phyloP scores from a whole-genome alignment of 106 monocot genomes.

The Allium sativum region DNA sequence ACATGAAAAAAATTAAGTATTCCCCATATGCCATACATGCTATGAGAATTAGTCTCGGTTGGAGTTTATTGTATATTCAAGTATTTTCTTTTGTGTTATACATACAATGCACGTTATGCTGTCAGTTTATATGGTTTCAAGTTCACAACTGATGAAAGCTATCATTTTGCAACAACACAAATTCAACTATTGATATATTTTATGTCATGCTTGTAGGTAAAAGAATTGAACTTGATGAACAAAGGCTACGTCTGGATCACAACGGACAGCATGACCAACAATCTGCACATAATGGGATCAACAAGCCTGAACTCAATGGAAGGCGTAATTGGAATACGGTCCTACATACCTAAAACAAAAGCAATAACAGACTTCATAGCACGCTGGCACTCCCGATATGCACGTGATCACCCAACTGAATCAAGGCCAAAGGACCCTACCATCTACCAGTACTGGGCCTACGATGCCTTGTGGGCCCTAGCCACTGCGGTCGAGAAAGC shows the following conservation, averaged over 20 bases:
- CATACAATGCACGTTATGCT: too few species aligned
- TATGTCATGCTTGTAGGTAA: slow-evolving; percentile 1
- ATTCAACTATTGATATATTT: neutral
- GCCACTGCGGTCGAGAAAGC: slow-evolving; percentile 43
- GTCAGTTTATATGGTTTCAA: too few species aligned
- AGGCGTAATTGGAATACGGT: slow-evolving; percentile 48
- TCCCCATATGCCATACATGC: too few species aligned
- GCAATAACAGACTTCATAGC: slow-evolving; percentile 16
- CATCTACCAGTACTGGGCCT: slow-evolving; percentile 36
- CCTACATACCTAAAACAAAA: slow-evolving; percentile 19
- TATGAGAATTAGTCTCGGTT: too few species aligned
- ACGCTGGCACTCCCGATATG: slow-evolving; percentile 28
- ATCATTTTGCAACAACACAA: too few species aligned
- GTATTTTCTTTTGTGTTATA: too few species aligned
- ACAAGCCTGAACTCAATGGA: slow-evolving; percentile 21
- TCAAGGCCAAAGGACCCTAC: neutral
- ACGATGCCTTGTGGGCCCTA: slow-evolving; percentile 51
- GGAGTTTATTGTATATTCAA: too few species aligned
- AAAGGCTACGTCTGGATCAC: slow-evolving; percentile 45
- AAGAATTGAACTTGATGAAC: slow-evolving; percentile 27
- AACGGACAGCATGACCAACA: slow-evolving; percentile 24
- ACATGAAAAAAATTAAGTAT: too few species aligned
- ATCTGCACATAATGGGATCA: slow-evolving; percentile 12
- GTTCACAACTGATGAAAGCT: too few species aligned
- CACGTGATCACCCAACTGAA: slow-evolving; percentile 16